These are phyloP conservation scores for Mediolabrus comicus DNA, from an alignment of 108 stramenopile species.

Conservation along the genomic window DNA sequence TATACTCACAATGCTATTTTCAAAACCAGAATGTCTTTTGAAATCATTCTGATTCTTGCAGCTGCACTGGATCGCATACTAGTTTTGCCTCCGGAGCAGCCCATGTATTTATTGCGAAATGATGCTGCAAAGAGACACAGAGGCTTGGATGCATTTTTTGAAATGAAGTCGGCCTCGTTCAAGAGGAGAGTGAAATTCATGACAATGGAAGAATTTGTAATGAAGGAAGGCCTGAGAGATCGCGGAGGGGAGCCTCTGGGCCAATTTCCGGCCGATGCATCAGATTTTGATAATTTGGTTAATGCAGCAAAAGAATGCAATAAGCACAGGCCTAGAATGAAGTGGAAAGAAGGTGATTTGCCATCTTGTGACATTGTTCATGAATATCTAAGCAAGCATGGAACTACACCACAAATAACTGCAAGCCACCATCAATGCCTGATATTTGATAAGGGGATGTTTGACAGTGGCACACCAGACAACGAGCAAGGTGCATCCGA, in stretches of 20 bases:
- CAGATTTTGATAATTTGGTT: conserved; percentile 31
- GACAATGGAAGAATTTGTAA: conserved; percentile 64
- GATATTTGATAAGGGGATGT: conserved; percentile 57
- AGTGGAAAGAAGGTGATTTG: conserved; percentile 1
- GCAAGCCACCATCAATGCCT: conserved; percentile 45
- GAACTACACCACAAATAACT: conserved; percentile 39
- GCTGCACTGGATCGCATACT: conserved; percentile 75
- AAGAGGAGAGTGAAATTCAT: conserved; percentile 52
- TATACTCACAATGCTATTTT: no score
- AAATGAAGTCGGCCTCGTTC: conserved; percentile 54
- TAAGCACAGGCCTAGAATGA: neutral
- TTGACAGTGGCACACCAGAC: conserved; percentile 23
- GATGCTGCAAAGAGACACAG: conserved; percentile 57
- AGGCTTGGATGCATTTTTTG: conserved; percentile 83
- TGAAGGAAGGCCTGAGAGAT: conserved; percentile 37
- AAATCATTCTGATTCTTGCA: conserved; percentile 78
- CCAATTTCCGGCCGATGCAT: conserved; percentile 41
- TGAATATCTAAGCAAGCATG: conserved; percentile 46
- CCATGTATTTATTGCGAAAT: conserved; percentile 70
- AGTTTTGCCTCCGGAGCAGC: conserved; percentile 82
- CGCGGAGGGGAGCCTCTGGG: conserved; percentile 48
- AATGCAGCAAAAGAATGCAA: conserved; percentile 48
- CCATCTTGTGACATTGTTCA: conserved; percentile 43
- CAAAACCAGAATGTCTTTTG: conserved; percentile 64
- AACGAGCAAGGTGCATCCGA: conserved; percentile 5